These are phyloP conservation scores for Triticum timopheevii DNA, from an alignment of 176 grass and related monocot species.

Conservation along the genomic window DNA sequence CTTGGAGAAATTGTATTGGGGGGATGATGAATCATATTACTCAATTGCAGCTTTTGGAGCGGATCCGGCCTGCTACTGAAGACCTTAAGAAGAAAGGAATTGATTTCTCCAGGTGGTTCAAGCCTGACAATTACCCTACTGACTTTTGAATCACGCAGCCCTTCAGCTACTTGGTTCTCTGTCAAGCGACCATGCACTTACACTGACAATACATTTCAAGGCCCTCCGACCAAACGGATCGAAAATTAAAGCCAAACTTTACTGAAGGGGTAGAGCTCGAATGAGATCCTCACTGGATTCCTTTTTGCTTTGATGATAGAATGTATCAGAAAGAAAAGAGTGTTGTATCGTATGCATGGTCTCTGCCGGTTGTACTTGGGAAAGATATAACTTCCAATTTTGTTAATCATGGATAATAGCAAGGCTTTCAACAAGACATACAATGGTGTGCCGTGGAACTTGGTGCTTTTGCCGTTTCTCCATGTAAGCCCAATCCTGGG, in stretches of 20 bases:
- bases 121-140: constrained; percentile 67
- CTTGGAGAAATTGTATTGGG: background rate
- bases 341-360: background rate
- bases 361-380: background rate
- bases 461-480: background rate
- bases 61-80: constrained; percentile 78
- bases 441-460: background rate
- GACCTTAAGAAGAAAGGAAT: constrained; percentile 96
- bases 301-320: constrained; percentile 13
- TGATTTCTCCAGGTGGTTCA: constrained; percentile 93
- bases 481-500: background rate
- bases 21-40: constrained; percentile 3
- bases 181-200: constrained; percentile 17
- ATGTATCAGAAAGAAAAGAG: background rate
- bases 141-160: constrained; percentile 56
- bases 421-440: background rate
- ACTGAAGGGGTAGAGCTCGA: background rate
- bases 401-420: background rate
- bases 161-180: background rate
- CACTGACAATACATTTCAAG: constrained; percentile 17
- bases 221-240: background rate
- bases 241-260: background rate
- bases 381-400: background rate
- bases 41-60: constrained; percentile 77
- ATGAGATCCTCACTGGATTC: background rate